Evolutionary conservation across 768 basidiomycete genomes (phyloP).

Genomic region (Peribolospora baueri): DNA sequence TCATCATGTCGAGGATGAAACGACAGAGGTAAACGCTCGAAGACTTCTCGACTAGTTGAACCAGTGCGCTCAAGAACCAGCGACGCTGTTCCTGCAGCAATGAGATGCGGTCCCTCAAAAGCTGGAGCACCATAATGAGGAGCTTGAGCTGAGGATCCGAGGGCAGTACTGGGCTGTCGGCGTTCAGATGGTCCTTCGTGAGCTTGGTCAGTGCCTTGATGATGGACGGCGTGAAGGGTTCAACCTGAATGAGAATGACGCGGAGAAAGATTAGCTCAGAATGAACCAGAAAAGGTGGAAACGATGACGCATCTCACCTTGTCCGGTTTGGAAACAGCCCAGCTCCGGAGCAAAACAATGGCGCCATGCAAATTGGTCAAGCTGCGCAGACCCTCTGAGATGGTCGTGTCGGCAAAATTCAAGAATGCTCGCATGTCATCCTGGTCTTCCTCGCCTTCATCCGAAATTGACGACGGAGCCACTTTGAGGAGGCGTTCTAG

Average conservation of each 20-base stretch:
- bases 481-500: conserved; percentile 49
- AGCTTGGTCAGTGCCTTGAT: conserved; percentile 66
- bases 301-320: conserved; percentile 16
- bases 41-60: conserved; percentile 69
- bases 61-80: conserved; percentile 49
- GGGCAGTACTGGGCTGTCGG: conserved; percentile 26
- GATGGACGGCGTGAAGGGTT: conserved; percentile 46
- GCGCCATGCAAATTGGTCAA: conserved; percentile 48
- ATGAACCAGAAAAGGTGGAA: no score
- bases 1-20: conserved; percentile 60
- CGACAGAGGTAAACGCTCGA: conserved; percentile 52
- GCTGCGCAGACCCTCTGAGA: conserved; percentile 56
- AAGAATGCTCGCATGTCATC: conserved; percentile 54
- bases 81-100: conserved; percentile 68
- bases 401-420: conserved; percentile 42
- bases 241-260: conserved; percentile 23
- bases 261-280: no score
- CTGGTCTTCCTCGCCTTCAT: conserved; percentile 37
- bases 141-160: conserved; percentile 32
- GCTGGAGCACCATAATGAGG: conserved; percentile 47
- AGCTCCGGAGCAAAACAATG: conserved; percentile 63
- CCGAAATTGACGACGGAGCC: conserved; percentile 43
- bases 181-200: conserved; percentile 59
- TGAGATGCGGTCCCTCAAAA: conserved; percentile 54
- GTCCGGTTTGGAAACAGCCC: conserved; percentile 55